Evolutionary conservation across 441 rosid genomes (phyloP).

Genomic region (Eruca vesicaria): DNA sequence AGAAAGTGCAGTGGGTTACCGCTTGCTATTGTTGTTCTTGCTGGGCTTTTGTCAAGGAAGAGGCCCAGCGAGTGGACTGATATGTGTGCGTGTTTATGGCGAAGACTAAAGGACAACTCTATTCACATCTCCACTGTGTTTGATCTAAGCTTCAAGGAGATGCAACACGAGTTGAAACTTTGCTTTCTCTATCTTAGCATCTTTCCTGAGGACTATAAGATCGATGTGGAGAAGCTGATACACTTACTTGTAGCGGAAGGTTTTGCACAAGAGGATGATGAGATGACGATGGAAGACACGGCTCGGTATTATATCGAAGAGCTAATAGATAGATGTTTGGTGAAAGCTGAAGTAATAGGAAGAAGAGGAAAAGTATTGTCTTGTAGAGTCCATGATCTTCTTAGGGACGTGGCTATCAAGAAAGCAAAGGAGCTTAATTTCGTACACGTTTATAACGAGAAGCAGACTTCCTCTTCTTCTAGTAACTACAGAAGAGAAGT

Average conservation of each 20-base stretch:
- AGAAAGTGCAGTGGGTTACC: slow-evolving; percentile 17
- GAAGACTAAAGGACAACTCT: slow-evolving; percentile 28
- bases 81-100: background rate
- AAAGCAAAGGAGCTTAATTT: slow-evolving; percentile 28
- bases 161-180: slow-evolving; percentile 2
- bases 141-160: slow-evolving; percentile 21
- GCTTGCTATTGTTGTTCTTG: slow-evolving; percentile 15
- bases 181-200: slow-evolving; percentile 26
- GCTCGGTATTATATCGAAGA: slow-evolving; percentile 2
- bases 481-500: slow-evolving; percentile 27
- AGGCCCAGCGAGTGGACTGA: slow-evolving; percentile 29
- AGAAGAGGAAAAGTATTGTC: background rate
- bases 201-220: slow-evolving; percentile 25
- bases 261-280: slow-evolving; percentile 9
- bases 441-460: slow-evolving; percentile 2
- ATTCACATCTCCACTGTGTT: slow-evolving; percentile 4
- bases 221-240: background rate
- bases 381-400: slow-evolving; percentile 26
- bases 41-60: slow-evolving; percentile 11
- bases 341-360: background rate
- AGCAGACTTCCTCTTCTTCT: background rate
- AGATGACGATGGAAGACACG: slow-evolving; percentile 20
- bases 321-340: slow-evolving; percentile 21
- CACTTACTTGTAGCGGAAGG: slow-evolving; percentile 23
- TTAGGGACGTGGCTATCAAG: slow-evolving; percentile 17